A percentile compares a stretch with the other conserved stretches of the same genome.
phyloP scores from a whole-genome alignment of 305 asterid genomes.

The Fraxinus latifolia region DNA sequence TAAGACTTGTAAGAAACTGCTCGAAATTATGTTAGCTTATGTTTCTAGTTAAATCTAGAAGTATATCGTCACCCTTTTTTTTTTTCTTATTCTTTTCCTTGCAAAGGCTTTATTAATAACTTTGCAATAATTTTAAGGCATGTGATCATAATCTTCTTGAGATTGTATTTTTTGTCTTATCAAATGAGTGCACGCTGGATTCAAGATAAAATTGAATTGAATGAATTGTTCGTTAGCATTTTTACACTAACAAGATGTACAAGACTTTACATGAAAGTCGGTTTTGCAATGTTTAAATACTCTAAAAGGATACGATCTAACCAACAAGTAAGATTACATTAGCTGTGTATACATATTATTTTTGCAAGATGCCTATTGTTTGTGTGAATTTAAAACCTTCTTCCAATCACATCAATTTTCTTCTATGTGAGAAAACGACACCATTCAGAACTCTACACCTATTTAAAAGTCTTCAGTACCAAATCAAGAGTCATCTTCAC shows the following conservation, averaged over 20 bases:
- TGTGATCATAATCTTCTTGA: neutral
- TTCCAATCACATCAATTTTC: neutral
- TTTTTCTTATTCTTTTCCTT: neutral
- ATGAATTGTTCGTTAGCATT: neutral
- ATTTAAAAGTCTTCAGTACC: too few species aligned
- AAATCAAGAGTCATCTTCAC: neutral
- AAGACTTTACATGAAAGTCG: neutral
- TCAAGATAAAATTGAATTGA: neutral
- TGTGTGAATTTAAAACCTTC: neutral
- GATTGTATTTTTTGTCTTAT: neutral
- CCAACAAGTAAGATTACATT: neutral
- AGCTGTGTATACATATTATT: too few species aligned
- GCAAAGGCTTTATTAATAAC: neutral
- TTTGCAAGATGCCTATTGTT: neutral
- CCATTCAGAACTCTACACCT: neutral
- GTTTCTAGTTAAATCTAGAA: slow-evolving; percentile 1
- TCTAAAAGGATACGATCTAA: neutral
- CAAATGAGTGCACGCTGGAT: neutral
- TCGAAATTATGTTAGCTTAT: neutral
- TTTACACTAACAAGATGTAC: neutral
- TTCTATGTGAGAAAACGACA: neutral
- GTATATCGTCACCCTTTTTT: neutral
- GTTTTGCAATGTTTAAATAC: neutral
- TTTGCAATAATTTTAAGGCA: neutral
- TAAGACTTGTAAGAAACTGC: neutral